Base-by-base conservation (phyloP, 768 basidiomycete species). In the Lenzites betulinus region DNA sequence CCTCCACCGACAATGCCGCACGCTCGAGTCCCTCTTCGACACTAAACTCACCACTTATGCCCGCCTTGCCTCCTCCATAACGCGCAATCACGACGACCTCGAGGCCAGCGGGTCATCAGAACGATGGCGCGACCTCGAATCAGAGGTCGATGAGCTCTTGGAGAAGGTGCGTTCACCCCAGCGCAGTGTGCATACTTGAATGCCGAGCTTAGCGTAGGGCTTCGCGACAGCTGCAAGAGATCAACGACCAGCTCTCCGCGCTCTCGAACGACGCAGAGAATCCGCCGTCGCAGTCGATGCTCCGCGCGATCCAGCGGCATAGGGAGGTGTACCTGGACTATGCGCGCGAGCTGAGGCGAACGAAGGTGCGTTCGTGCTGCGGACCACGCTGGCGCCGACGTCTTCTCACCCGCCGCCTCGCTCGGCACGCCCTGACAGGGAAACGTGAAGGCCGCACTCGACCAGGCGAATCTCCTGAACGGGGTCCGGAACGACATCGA, bases 401-500 rank as follows among this genome's bases (percentile, higher is more conserved):
- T 23, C 58, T n/a, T 42, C 33, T 33, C 49, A 47, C 15, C 18
- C 12, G 54, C 48, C 35, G 47, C 22, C 26, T 25, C 25, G 33
- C 25, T 53, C n/a, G 44, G 25, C 36, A 46, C 42, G 44, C 16
- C 51, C 28, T 25, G 30, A 7, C 66, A 90, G 94, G 77, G 82
- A 22, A 95, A 92, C 71, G 86, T 94, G 22, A 84, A 93, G 67
- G 80, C 86, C 57, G 93, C 93, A 0, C 74, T 95, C 46, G 90
- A 95, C 67, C 86, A 93, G 70, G 90, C 88, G 1, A 96, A 93
- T 70, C 77, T 99, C 16, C 81, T 99, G 22, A 87, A 83, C 46
- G 93, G 93, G 8, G 95, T 98, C 3, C 83, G 95, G 64, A 94
- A 95, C 66, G 97, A 99, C 67, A 98, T 98, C 65, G 93, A 94